These are phyloP conservation scores for Penicillium crustosum DNA, from an alignment of 2,329 filamentous ascomycete species.

Conservation along the genomic window DNA sequence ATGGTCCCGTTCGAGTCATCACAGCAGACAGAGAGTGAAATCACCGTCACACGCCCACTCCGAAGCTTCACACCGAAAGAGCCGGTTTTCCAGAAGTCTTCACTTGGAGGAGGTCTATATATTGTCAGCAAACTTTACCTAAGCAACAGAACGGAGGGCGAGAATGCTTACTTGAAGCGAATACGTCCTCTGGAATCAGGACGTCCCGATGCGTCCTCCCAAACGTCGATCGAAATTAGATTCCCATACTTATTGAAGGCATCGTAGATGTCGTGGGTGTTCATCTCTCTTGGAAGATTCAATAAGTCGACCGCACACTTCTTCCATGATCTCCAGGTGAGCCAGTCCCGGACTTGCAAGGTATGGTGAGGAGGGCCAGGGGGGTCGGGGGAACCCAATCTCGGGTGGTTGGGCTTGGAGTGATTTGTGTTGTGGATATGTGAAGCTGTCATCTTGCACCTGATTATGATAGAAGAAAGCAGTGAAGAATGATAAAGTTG, in stretches of 20 bases:
- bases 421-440: not conserved
- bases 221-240: conserved; percentile 59
- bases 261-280: conserved; percentile 48
- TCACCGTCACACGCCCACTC: conserved; percentile 16
- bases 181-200: conserved; percentile 49
- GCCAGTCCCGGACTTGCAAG: conserved; percentile 8
- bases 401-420: not conserved
- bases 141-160: not conserved
- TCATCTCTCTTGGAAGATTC: conserved; percentile 37
- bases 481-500: not conserved
- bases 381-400: not conserved
- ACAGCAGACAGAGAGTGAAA: not conserved
- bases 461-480: not conserved
- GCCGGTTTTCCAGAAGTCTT: conserved; percentile 51
- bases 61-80: conserved; percentile 32
- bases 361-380: not conserved
- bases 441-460: not conserved
- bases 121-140: not conserved
- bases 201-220: conserved; percentile 44
- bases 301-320: conserved; percentile 40
- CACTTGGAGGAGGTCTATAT: conserved; percentile 51
- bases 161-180: conserved; percentile 49
- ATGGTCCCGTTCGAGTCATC: conserved; percentile 16
- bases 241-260: conserved; percentile 55
- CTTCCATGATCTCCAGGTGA: conserved; percentile 42